phyloP scores from a whole-genome alignment of 352 stramenopile species.

The Phytopythium ostracodes region DNA sequence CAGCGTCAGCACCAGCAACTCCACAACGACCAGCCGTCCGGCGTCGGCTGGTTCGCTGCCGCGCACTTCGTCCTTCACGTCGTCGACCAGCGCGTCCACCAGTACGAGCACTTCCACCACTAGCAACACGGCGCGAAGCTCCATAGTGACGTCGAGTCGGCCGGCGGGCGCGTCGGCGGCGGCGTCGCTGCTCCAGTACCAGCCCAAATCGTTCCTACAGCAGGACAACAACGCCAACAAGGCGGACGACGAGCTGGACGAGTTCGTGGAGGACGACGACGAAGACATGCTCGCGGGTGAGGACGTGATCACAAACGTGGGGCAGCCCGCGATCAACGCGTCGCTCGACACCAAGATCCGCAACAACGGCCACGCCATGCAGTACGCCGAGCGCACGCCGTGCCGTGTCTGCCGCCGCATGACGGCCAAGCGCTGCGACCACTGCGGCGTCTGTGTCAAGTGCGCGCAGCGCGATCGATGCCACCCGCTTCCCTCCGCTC shows the following conservation, averaged over 20 bases:
- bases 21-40: background rate
- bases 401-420: conserved; percentile 72
- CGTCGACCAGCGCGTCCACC: background rate
- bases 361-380: conserved; percentile 64
- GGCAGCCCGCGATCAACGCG: conserved; percentile 54
- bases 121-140: background rate
- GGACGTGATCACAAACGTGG: conserved; percentile 77
- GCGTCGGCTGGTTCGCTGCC: background rate
- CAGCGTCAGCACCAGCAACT: conserved; percentile 7
- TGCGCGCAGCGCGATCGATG: conserved; percentile 70
- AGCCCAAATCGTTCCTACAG: conserved; percentile 72
- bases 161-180: conserved; percentile 17
- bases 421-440: conserved; percentile 67
- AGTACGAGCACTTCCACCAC: conserved; percentile 2
- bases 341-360: conserved; percentile 73
- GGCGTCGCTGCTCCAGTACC: conserved; percentile 58
- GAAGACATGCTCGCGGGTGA: conserved; percentile 35
- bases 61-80: conserved; percentile 20
- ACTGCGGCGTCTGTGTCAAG: conserved; percentile 67
- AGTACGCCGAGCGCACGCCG: conserved; percentile 59
- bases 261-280: conserved; percentile 67
- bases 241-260: conserved; percentile 53
- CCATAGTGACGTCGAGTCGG: background rate
- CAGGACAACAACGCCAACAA: conserved; percentile 22
- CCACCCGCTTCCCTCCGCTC: conserved; percentile 13